Evolutionary conservation across 345 rosid species (phyloP), one percentile per base, ranked within the genome.

Genomic region (Boechera stricta): DNA sequence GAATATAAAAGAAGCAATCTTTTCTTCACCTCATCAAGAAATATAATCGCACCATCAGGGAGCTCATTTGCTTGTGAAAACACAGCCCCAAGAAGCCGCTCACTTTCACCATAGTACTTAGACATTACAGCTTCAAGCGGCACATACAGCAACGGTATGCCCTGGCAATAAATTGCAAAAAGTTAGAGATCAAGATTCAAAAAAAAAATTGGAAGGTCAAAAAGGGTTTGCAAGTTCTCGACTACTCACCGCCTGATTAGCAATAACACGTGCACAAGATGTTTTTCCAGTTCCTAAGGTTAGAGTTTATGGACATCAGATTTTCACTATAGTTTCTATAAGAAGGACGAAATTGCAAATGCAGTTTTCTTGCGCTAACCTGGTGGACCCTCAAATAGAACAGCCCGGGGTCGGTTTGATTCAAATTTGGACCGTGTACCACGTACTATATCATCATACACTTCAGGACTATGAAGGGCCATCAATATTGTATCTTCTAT

Each of bases 371-470:
- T 38, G 29, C 0, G 72, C 78, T 52, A 82, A 92, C 99, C 99
- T 79, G 97, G 98, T 8, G 98, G 99, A 41, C 98, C 99, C 84
- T 95, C 96, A 80, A 92, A 95, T 42, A 95, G 93, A 72, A 95
- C 91, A 29, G 98, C 97, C 31, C 97, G 87, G 38, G 99, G 98
- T 82, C 99, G 81, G 60, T 95, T 92, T 26, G 98, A 88, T 84
- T 95, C 96, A 69, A 89, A 95, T 58, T 95, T 92, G 13, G 72
- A 47, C 67, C 96, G 86, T 74, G 99, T 89, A 18, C 96, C 94
- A 78, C 87, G 96, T 72, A 93, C 99, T 79, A 92, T 91, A 51
- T 91, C 90, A 79, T 95, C 98, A 82, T 91, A 92, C 38, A 91
- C 85, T 79, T 89, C 88, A 77, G 98, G 98, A 77, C 89, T 91